phyloP scores from a whole-genome alignment of 179 eudicot genomes.

The Spinacia oleracea region DNA sequence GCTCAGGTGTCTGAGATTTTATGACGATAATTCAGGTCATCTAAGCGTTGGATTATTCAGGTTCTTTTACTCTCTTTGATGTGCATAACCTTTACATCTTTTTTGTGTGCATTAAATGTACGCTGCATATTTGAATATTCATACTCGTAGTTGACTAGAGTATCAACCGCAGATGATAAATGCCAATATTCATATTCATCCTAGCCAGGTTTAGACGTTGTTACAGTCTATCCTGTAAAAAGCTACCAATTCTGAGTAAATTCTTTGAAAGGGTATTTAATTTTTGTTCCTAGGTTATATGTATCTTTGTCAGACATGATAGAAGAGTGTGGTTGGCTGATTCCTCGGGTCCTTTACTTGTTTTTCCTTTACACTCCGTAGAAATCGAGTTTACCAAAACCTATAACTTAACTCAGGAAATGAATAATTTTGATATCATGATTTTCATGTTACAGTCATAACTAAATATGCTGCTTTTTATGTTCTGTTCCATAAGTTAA shows the following conservation, averaged over 20 bases:
- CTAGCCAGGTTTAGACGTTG: conserved; percentile 1
- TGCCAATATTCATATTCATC: neutral
- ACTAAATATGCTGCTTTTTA: too few species aligned
- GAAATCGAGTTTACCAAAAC: too few species aligned
- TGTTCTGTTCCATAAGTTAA: too few species aligned
- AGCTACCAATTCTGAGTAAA: neutral
- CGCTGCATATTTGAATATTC: neutral
- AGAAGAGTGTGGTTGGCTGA: too few species aligned
- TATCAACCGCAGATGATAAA: neutral
- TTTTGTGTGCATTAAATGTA: neutral
- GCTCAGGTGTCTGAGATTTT: conserved; percentile 41
- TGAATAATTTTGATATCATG: too few species aligned
- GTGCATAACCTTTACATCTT: neutral
- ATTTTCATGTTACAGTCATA: too few species aligned
- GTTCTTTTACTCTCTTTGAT: conserved; percentile 15
- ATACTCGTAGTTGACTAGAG: conserved; percentile 12
- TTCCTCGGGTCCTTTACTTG: neutral
- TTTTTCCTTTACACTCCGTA: neutral
- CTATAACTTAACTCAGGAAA: too few species aligned
- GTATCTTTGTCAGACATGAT: neutral
- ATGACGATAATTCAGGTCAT: conserved; percentile 20
- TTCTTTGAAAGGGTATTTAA: neutral
- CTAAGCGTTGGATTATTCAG: conserved; percentile 18
- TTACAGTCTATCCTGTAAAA: neutral
- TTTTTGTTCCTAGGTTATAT: neutral